Evolutionary conservation across 306 rosid genomes (phyloP), one percentile per base, ranked within the genome.

Genomic region (Vigna hirtella): DNA sequence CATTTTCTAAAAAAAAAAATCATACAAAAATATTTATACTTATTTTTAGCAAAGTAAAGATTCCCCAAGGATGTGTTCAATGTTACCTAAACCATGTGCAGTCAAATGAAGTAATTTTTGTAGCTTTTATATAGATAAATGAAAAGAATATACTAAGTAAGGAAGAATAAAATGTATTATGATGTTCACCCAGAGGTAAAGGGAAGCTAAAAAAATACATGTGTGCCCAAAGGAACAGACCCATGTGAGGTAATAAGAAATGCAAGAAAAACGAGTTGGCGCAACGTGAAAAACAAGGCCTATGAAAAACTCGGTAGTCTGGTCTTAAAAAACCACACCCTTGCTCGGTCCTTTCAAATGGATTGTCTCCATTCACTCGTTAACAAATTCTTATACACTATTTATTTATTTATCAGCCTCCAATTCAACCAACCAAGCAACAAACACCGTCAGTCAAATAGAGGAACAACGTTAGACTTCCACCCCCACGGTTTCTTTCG

Each of bases 211-310:
- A 38, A 6, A 38, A 38, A 7, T 38, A 7, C 42, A 38, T 5
- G 2, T 6, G 42, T 7, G 42, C 42, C 9, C 10, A 40, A 40
- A 40, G 2, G 49, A 45, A 45, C 5, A 45, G 49, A 11, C 15
- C 15, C 49, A 10, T 45, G 14, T 45, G 49, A 45, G 42, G 7
- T 28, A 10, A 32, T 32, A 42, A 65, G 22, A 75, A 81, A 75
- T 8, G 72, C 10, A 75, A 36, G 77, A 36, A 81, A 81, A 81
- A 68, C 61, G 72, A 75, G 53, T 0, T 17, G 0, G 0, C 3
- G 6, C 16, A 82, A 82, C 74, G 85, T 82, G 85, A 52, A 70
- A 70, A 82, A 82, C 81, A 82, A 82, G 85, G 66, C 0, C 58
- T 68, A n/a, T 48, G 57, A 47, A 70, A 47, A 22, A 15, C 51